These are phyloP conservation scores for Hyphopichia buzzinii DNA, from an alignment of 1,139 yeast species.

Conservation along the genomic window DNA sequence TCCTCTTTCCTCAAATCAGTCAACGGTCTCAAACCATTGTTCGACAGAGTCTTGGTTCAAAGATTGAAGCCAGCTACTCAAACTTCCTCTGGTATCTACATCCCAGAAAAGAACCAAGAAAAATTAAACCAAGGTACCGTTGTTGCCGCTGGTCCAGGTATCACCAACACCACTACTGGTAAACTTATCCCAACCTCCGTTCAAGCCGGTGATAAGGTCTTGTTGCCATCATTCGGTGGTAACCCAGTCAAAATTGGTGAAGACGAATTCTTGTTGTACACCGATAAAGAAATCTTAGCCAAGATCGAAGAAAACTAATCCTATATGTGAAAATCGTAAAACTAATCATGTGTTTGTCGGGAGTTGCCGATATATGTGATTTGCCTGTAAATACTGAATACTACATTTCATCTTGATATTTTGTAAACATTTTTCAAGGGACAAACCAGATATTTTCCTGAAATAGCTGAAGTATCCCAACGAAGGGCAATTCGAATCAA, in stretches of 20 bases:
- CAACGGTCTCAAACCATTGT: slow-evolving; percentile 83
- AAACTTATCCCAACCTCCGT: slow-evolving; percentile 70
- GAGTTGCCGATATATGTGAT: not conserved
- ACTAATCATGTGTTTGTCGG: not conserved
- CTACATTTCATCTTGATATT: no score
- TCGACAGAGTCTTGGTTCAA: slow-evolving; percentile 95
- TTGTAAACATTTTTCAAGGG: no score
- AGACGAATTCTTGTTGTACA: slow-evolving; percentile 70
- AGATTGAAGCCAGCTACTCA: slow-evolving; percentile 88
- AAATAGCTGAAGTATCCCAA: no score
- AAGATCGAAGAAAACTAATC: slow-evolving; percentile 45
- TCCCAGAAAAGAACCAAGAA: slow-evolving; percentile 95
- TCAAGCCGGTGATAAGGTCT: slow-evolving; percentile 84
- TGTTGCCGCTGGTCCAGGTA: slow-evolving; percentile 83
- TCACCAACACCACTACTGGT: slow-evolving; percentile 61
- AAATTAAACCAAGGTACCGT: slow-evolving; percentile 84
- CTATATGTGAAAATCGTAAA: not conserved
- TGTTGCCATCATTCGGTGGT: slow-evolving; percentile 91
- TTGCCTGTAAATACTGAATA: not conserved
- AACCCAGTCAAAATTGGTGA: slow-evolving; percentile 85
- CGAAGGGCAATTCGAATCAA: no score
- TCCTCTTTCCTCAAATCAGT: slow-evolving; percentile 71
- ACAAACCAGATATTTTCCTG: no score
- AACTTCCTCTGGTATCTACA: slow-evolving; percentile 92
- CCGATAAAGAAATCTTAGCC: slow-evolving; percentile 93